These are phyloP conservation scores for Vigna reflexopilosa DNA, from an alignment of 306 rosid species.

Conservation along the genomic window DNA sequence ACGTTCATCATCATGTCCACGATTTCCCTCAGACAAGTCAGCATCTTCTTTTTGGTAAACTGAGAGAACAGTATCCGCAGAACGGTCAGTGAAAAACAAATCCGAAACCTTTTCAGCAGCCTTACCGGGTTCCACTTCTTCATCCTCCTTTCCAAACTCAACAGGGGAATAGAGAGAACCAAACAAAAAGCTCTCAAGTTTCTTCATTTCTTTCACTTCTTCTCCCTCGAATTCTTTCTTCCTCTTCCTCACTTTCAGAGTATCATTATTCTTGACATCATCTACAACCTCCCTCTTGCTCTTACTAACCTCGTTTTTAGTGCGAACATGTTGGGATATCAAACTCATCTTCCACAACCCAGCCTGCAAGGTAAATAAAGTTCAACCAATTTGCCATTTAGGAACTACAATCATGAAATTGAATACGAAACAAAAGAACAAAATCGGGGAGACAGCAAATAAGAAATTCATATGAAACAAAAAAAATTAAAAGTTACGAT, in stretches of 20 bases:
- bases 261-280: conserved; percentile 43
- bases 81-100: conserved; percentile 72
- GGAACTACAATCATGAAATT: not conserved
- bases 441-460: not conserved
- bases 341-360: conserved; percentile 68
- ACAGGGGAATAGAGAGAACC: conserved; percentile 77
- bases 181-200: conserved; percentile 74
- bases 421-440: not conserved
- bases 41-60: conserved; percentile 57
- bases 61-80: conserved; percentile 57
- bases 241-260: conserved; percentile 58
- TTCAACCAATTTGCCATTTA: not conserved
- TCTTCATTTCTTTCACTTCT: conserved; percentile 75
- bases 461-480: not conserved
- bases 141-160: conserved; percentile 68
- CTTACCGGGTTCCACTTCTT: conserved; percentile 39
- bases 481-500: not conserved
- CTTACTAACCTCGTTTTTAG: conserved; percentile 49
- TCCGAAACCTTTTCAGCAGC: conserved; percentile 46
- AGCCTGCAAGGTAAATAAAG: conserved; percentile 28
- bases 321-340: conserved; percentile 67
- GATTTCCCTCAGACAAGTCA: conserved; percentile 44
- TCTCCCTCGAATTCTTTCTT: conserved; percentile 61
- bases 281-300: conserved; percentile 48
- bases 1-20: conserved; percentile 39